Percentiles rank a stretch among this genome's conserved stretches.
Evolutionary conservation across 805 yeast genomes (phyloP).

Genomic region (Lipomyces mesembrius): DNA sequence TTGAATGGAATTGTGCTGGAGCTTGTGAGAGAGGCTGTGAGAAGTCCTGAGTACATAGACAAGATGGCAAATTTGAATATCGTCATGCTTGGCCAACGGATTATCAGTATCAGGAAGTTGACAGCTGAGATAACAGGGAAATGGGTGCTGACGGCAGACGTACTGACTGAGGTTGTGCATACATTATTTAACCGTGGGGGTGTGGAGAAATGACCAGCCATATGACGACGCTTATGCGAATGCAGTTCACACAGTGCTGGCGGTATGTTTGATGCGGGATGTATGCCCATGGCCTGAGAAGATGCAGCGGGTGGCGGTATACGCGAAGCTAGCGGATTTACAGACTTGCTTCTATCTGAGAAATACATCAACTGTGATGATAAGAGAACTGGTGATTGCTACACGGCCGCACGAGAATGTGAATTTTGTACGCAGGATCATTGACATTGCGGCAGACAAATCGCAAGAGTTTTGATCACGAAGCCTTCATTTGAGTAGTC

Average conservation of each 20-base stretch:
- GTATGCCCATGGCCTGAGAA: conserved; percentile 23
- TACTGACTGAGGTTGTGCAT: neutral
- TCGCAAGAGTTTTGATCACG: conserved; percentile 23
- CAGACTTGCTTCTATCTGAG: conserved; percentile 12
- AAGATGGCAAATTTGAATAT: conserved; percentile 4
- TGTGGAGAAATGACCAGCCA: conserved; percentile 9
- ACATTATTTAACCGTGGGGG: conserved; percentile 20
- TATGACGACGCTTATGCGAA: conserved; percentile 23
- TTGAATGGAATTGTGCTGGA: conserved; percentile 1
- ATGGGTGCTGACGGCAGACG: conserved; percentile 5
- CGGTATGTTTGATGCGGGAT: conserved; percentile 16
- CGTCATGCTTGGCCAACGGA: conserved; percentile 23
- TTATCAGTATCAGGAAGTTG: conserved; percentile 12
- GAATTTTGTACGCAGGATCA: conserved; percentile 14
- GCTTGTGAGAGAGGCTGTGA: conserved; percentile 8
- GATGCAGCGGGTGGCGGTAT: conserved; percentile 14
- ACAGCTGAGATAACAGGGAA: neutral
- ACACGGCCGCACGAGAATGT: conserved; percentile 2
- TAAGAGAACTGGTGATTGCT: conserved; percentile 21
- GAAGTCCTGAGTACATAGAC: conserved; percentile 6
- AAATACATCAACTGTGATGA: conserved; percentile 6
- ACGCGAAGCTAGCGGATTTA: conserved; percentile 16
- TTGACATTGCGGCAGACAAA: conserved; percentile 10
- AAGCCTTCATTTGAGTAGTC: conserved; percentile 18
- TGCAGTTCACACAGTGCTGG: conserved; percentile 13